phyloP scores from a whole-genome alignment of 768 basidiomycete species.

The Cantharellus cinnabarinus region DNA sequence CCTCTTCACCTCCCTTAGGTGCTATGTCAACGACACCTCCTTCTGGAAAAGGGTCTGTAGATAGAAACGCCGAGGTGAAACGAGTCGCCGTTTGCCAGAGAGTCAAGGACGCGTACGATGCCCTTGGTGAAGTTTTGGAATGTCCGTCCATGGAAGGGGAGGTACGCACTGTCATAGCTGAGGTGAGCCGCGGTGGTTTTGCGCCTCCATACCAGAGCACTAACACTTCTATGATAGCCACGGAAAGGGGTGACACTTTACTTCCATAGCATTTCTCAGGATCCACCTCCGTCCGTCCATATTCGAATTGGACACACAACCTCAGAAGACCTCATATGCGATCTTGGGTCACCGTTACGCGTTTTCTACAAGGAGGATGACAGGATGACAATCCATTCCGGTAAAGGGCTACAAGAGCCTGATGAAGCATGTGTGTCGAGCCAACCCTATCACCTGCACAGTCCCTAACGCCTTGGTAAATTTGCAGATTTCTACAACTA shows the following conservation, averaged over 20 bases:
- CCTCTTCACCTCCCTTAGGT: background rate
- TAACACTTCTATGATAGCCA: constrained; percentile 24
- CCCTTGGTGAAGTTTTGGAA: constrained; percentile 50
- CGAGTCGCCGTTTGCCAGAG: constrained; percentile 52
- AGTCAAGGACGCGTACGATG: constrained; percentile 34
- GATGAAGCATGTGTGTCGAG: constrained; percentile 19
- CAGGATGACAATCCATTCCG: constrained; percentile 62
- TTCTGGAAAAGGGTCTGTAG: constrained; percentile 20
- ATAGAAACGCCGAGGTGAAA: constrained; percentile 56
- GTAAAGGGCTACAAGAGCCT: constrained; percentile 19
- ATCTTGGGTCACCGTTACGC: constrained; percentile 58
- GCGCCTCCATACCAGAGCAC: constrained; percentile 1
- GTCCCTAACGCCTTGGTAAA: background rate
- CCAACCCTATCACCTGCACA: background rate
- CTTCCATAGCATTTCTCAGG: constrained; percentile 32
- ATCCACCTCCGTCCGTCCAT: constrained; percentile 25
- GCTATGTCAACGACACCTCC: background rate
- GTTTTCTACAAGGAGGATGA: constrained; percentile 79
- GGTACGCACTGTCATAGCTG: constrained; percentile 41
- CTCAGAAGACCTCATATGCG: constrained; percentile 59
- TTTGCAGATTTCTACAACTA: constrained; percentile 79
- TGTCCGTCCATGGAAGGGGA: constrained; percentile 55
- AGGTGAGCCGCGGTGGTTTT: constrained; percentile 23
- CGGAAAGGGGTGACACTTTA: constrained; percentile 52
- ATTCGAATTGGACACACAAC: constrained; percentile 56